Base-by-base conservation (phyloP, 495 filamentous ascomycete genomes). In the Neurospora tetrasperma region DNA sequence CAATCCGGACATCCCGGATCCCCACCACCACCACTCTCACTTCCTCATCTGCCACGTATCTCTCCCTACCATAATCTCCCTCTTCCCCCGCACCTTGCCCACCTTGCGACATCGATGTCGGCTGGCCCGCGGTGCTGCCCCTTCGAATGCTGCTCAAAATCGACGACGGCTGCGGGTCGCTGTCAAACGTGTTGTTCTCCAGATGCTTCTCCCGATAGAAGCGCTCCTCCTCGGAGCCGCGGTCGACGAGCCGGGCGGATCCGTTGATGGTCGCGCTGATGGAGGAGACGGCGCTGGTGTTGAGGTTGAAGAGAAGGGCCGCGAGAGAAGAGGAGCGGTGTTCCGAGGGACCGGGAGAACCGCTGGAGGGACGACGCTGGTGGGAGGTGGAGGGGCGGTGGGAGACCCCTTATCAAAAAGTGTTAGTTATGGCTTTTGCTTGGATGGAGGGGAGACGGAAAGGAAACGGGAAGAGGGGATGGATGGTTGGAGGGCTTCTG, bases 251-350 rank as follows among this genome's bases (percentile, higher is more conserved):
- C 39, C 86, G 82, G 3, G 96, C 95, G 41, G 88, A 84, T 10
- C 96, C 96, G 75, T 94, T 96, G 78, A 99, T 94, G 3, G 96
- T 98, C 5, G 93, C 94, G 75, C 90, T 93, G 81, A 99, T 99
- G 77, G 90, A 92, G n/a, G 89, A 92, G 72, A 99, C 83, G 11
- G 91, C 91, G 42, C 90, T 92, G 12, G 92, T 93, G 81, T 99
- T 99, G 71, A 98, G 84, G 82, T 95, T 95, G 75, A 95, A 85
- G 16, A 99, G 87, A 43, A 98, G 84, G 38, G 88, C 89, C 0
- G 94, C 94, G 2, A 99, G 87, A 39, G 89, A 92, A 11, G 54
- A 66, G 42, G 90, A 91, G 2, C 88, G 87, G 59, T 78, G 76
- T 62, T 89, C 89, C 39, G 39, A 39, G 14, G 90, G 88, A 6